A percentile compares a stretch with the other conserved stretches of the same genome.
These are phyloP conservation scores for Plasmodium coatneyi DNA, from an alignment of 169 alveolate species.

Conservation along the genomic window DNA sequence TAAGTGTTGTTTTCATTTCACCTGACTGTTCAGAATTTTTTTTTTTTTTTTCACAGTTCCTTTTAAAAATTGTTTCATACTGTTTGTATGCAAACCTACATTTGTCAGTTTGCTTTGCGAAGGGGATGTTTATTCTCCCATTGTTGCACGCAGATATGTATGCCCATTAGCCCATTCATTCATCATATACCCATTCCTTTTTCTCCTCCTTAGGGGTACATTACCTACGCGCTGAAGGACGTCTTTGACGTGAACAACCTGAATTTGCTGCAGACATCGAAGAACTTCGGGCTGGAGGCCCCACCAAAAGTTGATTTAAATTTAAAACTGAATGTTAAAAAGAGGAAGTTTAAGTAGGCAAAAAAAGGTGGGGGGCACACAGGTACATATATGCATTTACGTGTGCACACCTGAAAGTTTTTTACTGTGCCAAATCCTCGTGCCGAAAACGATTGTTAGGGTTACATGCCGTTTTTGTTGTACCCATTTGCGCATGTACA, in stretches of 20 bases:
- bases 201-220: conserved; percentile 89
- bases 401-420: neutral
- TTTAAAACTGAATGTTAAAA: conserved; percentile 85
- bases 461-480: neutral
- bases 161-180: neutral
- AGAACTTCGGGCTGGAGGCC: conserved; percentile 94
- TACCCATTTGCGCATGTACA: neutral
- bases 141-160: neutral
- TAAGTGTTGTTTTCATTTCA: neutral
- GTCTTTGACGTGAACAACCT: conserved; percentile 96
- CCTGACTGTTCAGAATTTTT: neutral
- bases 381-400: neutral
- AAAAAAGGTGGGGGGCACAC: neutral
- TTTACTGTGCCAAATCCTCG: neutral
- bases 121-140: neutral
- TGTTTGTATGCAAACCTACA: conserved; percentile 29
- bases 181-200: neutral
- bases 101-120: neutral
- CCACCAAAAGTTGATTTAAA: conserved; percentile 97
- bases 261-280: conserved; percentile 95
- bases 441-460: neutral
- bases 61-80: neutral
- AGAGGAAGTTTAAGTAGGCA: conserved; percentile 66
- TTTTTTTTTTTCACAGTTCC: conserved; percentile 1
- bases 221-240: conserved; percentile 96